phyloP scores from a whole-genome alignment of 225 moss, liverwort and hornwort genomes.

The Thuidium tamariscinum region DNA sequence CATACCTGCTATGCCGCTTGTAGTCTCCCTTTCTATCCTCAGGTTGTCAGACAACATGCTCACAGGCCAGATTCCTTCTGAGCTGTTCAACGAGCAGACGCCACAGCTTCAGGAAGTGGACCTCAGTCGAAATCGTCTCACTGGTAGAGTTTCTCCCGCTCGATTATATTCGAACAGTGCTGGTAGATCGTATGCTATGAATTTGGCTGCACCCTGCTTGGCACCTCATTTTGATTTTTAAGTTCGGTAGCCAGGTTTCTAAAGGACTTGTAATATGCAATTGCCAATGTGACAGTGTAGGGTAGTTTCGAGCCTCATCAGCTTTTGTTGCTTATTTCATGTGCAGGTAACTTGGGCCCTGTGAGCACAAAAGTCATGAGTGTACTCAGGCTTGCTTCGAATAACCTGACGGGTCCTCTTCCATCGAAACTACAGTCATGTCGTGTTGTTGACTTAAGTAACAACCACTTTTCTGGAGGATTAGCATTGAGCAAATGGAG shows the following conservation, averaged over 20 bases:
- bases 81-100: constrained; percentile 35
- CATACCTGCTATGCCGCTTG: constrained; percentile 36
- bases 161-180: not conserved
- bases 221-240: not conserved
- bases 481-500: constrained; percentile 36
- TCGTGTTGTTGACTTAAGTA: constrained; percentile 34
- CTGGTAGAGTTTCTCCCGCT: constrained; percentile 7
- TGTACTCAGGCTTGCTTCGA: constrained; percentile 31
- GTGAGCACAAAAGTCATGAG: constrained; percentile 42
- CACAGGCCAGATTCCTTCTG: constrained; percentile 22
- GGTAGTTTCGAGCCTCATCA: not conserved
- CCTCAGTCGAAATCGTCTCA: constrained; percentile 37
- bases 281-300: not conserved
- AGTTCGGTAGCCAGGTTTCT: not conserved
- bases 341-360: constrained; percentile 31
- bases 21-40: constrained; percentile 25
- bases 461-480: constrained; percentile 31
- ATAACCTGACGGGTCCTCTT: constrained; percentile 21
- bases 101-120: constrained; percentile 44
- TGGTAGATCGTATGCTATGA: not conserved
- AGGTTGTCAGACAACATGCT: constrained; percentile 32
- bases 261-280: not conserved
- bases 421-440: constrained; percentile 38
- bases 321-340: not conserved
- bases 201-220: not conserved